Evolutionary conservation across 768 basidiomycete genomes (phyloP), one percentile per base, ranked within the genome.

Genomic region (Pholiota conissans): DNA sequence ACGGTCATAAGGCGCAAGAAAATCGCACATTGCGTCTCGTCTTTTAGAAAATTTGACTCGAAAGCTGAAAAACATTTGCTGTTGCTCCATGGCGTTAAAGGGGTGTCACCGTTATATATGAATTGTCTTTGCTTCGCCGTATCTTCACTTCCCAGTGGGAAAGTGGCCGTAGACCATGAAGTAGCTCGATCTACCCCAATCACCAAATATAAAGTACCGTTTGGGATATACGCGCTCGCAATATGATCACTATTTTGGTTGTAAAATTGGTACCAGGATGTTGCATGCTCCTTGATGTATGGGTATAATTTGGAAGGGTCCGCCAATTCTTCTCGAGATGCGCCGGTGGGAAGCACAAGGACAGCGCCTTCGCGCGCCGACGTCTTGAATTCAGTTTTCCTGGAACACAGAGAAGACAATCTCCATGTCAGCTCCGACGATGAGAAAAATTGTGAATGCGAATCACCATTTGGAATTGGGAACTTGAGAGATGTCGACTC

Each of bases 241-340:
- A 39, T 7, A 18, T 8, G 5, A 7, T 39, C 37, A 18, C 14
- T 39, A 16, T 39, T 39, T 18, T 18, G 37, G 13, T 52, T 52
- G n/a, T 40, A 52, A 30, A 40, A 42, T 14, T 52, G 35, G 42
- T 52, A 52, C 52, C 52, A 52, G 0, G 52, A 39, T 3, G 27
- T 2, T 40, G 52, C 39, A 28, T 52, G 35, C 5, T 40, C 37
- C n/a, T 52, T 52, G 7, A 52, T 26, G 16, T 40, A 52, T 7
- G 24, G 39, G n/a, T 52, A 18, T 8, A 52, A 0, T 18, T n/a
- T 39, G 4, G 52, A 42, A 39, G 52, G 52, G 10, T 52, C 28
- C 4, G 5, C 11, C 11, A 52, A 40, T 2, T 52, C 37, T 20
- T 40, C 52, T 3, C 52, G 35, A 3, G 35, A 16, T 9, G 39